Percentiles rank a stretch among this genome's conserved stretches.
phyloP scores from a whole-genome alignment of 371 early-diverging fungal genomes.

The Mucor velutinosus region DNA sequence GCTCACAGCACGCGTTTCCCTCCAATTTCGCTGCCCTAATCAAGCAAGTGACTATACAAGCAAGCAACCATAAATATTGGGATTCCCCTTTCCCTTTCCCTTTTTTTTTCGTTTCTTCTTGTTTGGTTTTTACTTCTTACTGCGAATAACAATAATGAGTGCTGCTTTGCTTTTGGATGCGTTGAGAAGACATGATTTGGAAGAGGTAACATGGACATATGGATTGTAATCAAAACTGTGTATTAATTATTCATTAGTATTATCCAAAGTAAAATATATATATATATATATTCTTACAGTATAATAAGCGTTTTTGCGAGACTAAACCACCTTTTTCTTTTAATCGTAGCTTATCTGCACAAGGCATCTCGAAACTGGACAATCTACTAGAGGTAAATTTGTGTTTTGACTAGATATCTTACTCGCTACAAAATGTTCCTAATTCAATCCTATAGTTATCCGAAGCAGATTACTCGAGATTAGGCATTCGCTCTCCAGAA shows the following conservation, averaged over 20 bases:
- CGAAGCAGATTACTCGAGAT: constrained; percentile 15
- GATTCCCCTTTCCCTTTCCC: background rate
- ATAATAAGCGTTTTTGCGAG: background rate
- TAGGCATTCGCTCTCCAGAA: constrained; percentile 20
- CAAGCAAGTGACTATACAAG: background rate
- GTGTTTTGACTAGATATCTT: background rate
- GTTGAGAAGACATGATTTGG: constrained; percentile 22
- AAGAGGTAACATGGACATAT: constrained; percentile 9
- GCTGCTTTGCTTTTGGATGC: constrained; percentile 13
- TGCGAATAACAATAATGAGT: background rate
- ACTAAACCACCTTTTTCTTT: background rate
- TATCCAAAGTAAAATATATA: constrained; percentile 29
- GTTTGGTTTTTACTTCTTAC: background rate
- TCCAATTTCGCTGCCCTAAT: background rate
- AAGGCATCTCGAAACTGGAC: constrained; percentile 16
- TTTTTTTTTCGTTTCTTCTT: background rate
- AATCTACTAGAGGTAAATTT: constrained; percentile 22
- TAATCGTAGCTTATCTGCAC: constrained; percentile 12
- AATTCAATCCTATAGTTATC: constrained; percentile 8
- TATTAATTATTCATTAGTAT: constrained; percentile 16
- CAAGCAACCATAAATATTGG: background rate
- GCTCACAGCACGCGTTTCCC: background rate
- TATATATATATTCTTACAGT: background rate
- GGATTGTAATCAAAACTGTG: background rate
- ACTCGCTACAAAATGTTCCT: background rate